Evolutionary conservation across 75 land plant species (phyloP).

Genomic region (Pinus taeda): DNA sequence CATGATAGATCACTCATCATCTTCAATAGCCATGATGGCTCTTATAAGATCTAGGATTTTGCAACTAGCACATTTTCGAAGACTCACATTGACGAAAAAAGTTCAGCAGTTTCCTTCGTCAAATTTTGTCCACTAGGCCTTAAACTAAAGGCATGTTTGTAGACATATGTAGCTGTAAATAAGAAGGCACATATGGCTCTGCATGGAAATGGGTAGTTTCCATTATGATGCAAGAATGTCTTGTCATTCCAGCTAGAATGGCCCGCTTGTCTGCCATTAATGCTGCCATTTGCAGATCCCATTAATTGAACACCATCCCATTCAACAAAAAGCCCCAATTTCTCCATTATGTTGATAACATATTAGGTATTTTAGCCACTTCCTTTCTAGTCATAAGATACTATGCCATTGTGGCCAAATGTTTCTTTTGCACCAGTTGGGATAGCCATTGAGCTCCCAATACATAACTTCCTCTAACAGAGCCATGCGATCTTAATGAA

Average conservation of each 20-base stretch:
- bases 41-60: slow-evolving; percentile 89
- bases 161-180: too few species aligned
- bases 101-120: slow-evolving; percentile 85
- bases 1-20: slow-evolving; percentile 78
- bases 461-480: neutral
- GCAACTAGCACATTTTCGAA: slow-evolving; percentile 75
- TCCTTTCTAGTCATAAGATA: slow-evolving; percentile 62
- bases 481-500: neutral
- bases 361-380: slow-evolving; percentile 55
- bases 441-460: neutral
- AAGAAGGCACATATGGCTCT: neutral
- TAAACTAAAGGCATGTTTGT: neutral
- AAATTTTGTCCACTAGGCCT: neutral
- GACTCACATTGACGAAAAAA: slow-evolving; percentile 84
- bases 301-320: slow-evolving; percentile 1
- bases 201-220: neutral
- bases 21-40: slow-evolving; percentile 86
- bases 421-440: slow-evolving; percentile 40
- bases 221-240: slow-evolving; percentile 4
- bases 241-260: slow-evolving; percentile 1
- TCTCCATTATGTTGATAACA: slow-evolving; percentile 63
- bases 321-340: slow-evolving; percentile 14
- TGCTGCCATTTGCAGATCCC: slow-evolving; percentile 5
- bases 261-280: slow-evolving; percentile 8
- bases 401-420: slow-evolving; percentile 59